Evolutionary conservation across 257 asterid species (phyloP), one percentile per base, ranked within the genome.

Genomic region (Salvia rosmarinus): DNA sequence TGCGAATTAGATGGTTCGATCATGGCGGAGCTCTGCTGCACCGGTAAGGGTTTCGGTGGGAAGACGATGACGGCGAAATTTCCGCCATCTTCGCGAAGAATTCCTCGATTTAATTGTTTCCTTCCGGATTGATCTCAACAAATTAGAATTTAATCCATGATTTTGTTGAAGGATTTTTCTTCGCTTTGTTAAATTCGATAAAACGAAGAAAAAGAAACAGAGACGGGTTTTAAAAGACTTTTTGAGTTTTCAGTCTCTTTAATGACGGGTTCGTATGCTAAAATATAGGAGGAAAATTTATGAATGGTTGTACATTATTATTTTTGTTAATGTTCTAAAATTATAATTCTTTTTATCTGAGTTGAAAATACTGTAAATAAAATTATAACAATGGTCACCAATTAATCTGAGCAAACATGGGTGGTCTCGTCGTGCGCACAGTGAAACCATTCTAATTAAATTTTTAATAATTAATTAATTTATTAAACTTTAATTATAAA

Each of bases 1-100:
- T 83, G 95, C 19, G 85, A 76, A 76, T 85, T 86, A 9, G 86
- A 73, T 35, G 90, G 77, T 35, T 90, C 96, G 3, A 78, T 78
- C 73, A 79, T 74, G 39, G 72, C 72, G 70, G 80, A 68, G 79
- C 68, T 71, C 57, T 79, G 89, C 67, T 75, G 78, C 72, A 82
- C 80, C 37, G 81, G 80, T 16, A 82, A 79, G 81, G 89, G 85
- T 75, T 85, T 89, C 3, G 84, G 91, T 2, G 86, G 90, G 96
- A 81, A 21, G 91, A 82, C 12, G 89, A 68, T 30, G 85, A 66
- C 5, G 94, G 70, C 47, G 93, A 60, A 81, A 81, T 89, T 47
- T 87, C 97, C 52, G 90, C 95, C 95, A 87, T 91, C 69, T 59
- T 71, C 42, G 59, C 46, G 20, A 20, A 12, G 35, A 20, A 13